Evolutionary conservation across 805 yeast species (phyloP).

Genomic region (Wickerhamomyces pijperi): DNA sequence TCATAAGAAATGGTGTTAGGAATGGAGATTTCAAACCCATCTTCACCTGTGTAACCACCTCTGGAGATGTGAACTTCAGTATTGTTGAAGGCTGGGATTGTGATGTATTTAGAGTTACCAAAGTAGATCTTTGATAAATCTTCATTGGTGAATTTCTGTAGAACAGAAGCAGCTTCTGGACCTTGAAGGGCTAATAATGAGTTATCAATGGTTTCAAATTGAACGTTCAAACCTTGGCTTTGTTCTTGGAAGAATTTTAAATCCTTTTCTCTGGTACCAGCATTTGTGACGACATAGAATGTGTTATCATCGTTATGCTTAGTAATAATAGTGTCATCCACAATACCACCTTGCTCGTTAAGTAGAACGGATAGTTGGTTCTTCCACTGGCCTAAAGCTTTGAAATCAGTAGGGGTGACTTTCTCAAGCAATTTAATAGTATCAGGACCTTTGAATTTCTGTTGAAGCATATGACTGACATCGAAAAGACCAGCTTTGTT

Average conservation of each 20-base stretch:
- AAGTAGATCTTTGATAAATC: slow-evolving; percentile 57
- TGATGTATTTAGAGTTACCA: slow-evolving; percentile 40
- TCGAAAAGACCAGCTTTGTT: slow-evolving; percentile 82
- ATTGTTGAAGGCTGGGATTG: slow-evolving; percentile 22
- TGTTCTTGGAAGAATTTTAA: slow-evolving; percentile 48
- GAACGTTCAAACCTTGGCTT: slow-evolving; percentile 23
- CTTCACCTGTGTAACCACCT: slow-evolving; percentile 98
- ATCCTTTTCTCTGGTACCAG: slow-evolving; percentile 86
- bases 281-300: slow-evolving; percentile 88
- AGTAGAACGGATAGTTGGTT: slow-evolving; percentile 73
- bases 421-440: slow-evolving; percentile 60
- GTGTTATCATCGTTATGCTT: slow-evolving; percentile 53
- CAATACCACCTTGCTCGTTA: slow-evolving; percentile 71
- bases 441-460: slow-evolving; percentile 58
- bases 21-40: slow-evolving; percentile 88
- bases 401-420: slow-evolving; percentile 81
- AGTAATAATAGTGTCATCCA: slow-evolving; percentile 87
- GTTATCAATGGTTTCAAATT: slow-evolving; percentile 46
- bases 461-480: slow-evolving; percentile 97
- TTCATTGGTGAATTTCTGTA: slow-evolving; percentile 51
- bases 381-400: slow-evolving; percentile 39
- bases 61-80: slow-evolving; percentile 68
- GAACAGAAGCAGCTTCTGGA: slow-evolving; percentile 62
- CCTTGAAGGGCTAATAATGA: slow-evolving; percentile 89
- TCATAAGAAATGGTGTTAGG: slow-evolving; percentile 46